A percentile compares a stretch with the other conserved stretches of the same genome.
Evolutionary conservation across 2,329 filamentous ascomycete species (phyloP).

Genomic region (Aspergillus sp.): DNA sequence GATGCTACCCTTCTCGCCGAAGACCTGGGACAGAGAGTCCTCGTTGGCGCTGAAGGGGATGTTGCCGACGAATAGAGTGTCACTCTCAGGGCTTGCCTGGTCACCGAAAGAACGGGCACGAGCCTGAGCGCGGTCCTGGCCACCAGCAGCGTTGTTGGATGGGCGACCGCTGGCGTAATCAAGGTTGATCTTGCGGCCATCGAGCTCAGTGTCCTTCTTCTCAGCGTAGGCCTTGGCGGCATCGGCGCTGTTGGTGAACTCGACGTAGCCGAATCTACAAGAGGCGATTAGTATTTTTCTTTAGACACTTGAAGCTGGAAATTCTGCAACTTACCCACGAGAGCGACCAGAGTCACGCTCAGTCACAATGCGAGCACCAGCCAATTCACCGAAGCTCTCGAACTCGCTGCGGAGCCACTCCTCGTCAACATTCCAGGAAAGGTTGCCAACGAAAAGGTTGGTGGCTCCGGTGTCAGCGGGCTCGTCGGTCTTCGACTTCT

Average conservation of each 20-base stretch:
- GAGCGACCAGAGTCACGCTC: constrained; percentile 77
- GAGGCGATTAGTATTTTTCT: constrained; percentile 5
- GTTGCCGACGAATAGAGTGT: constrained; percentile 90
- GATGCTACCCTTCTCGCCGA: constrained; percentile 65
- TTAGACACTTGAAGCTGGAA: too few relatives aligned
- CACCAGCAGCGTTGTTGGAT: constrained; percentile 47
- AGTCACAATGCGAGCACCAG: constrained; percentile 72
- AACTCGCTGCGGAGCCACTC: constrained; percentile 77
- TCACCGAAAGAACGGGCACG: constrained; percentile 64
- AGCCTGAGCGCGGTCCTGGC: constrained; percentile 56
- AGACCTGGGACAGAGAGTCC: constrained; percentile 68
- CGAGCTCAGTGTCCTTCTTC: constrained; percentile 70
- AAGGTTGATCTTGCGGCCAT: constrained; percentile 70
- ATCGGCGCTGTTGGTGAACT: constrained; percentile 66
- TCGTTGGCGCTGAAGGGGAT: constrained; percentile 79
- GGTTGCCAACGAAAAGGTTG: constrained; percentile 84
- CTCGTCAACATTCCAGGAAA: constrained; percentile 88
- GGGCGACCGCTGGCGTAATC: constrained; percentile 70
- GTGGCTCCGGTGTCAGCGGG: constrained; percentile 26
- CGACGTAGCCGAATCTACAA: constrained; percentile 77
- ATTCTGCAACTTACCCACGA: constrained; percentile 65
- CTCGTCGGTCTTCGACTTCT: constrained; percentile 60
- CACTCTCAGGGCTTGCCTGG: constrained; percentile 69
- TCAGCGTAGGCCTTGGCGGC: constrained; percentile 68
- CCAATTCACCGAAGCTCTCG: constrained; percentile 69